These are phyloP conservation scores for Sporothrix dimorphospora DNA, from an alignment of 2,329 filamentous ascomycete species.

Conservation along the genomic window DNA sequence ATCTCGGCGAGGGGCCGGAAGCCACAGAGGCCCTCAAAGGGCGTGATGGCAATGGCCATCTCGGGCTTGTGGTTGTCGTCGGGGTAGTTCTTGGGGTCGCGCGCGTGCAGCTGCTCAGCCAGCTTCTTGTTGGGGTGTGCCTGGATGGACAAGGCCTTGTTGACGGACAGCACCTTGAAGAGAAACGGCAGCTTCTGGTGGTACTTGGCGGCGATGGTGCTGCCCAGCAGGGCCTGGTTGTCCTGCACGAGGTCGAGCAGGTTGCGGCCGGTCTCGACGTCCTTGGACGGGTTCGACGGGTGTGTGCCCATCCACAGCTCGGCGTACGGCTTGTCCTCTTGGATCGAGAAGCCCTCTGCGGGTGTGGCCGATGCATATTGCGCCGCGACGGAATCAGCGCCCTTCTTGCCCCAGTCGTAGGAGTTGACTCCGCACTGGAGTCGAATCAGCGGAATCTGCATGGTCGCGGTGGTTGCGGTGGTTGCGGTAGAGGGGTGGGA, in stretches of 20 bases:
- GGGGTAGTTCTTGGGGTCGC: slow-evolving; percentile 91
- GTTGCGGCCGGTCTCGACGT: slow-evolving; percentile 79
- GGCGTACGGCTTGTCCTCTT: slow-evolving; percentile 85
- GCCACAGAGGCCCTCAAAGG: slow-evolving; percentile 93
- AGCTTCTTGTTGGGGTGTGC: slow-evolving; percentile 96
- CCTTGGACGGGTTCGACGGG: slow-evolving; percentile 91
- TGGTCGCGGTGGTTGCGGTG: slow-evolving; percentile 34
- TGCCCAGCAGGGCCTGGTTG: slow-evolving; percentile 80
- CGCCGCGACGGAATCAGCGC: slow-evolving; percentile 82
- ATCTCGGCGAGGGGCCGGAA: slow-evolving; percentile 90
- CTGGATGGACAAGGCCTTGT: slow-evolving; percentile 95
- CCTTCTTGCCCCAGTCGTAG: slow-evolving; percentile 98
- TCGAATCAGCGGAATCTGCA: slow-evolving; percentile 82
- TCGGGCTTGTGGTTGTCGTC: slow-evolving; percentile 99
- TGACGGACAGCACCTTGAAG: slow-evolving; percentile 96
- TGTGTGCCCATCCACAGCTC: slow-evolving; percentile 99
- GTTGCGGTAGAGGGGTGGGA: background rate
- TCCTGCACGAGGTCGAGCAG: slow-evolving; percentile 86
- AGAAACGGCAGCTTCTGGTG: slow-evolving; percentile 87
- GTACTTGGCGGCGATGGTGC: slow-evolving; percentile 73
- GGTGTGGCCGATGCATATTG: slow-evolving; percentile 86
- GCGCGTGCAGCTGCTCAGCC: slow-evolving; percentile 82
- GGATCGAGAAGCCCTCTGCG: slow-evolving; percentile 71
- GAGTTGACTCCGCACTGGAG: slow-evolving; percentile 94
- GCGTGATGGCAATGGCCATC: slow-evolving; percentile 97